These are phyloP conservation scores for Ilyonectria mors-panacis DNA, from an alignment of 2,329 filamentous ascomycete genomes.

Conservation along the genomic window DNA sequence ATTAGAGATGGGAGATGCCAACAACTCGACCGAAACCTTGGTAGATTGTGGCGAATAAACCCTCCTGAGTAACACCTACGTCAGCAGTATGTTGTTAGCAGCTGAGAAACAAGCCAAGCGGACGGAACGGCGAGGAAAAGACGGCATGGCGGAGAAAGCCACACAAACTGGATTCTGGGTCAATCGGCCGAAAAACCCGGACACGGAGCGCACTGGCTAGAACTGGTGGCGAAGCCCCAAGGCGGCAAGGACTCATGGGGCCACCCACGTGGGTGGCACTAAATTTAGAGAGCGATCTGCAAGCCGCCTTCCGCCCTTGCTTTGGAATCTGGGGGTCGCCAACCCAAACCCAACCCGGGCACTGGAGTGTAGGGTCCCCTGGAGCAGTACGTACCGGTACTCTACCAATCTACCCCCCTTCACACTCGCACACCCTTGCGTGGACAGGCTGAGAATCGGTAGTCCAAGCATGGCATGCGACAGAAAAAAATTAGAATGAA, in stretches of 20 bases:
- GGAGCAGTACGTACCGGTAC: background rate
- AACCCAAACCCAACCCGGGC: background rate
- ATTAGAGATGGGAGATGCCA: background rate
- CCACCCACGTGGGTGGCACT: conserved; percentile 28
- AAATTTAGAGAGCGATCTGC: conserved; percentile 33
- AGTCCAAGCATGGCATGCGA: background rate
- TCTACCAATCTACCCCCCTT: too few species aligned
- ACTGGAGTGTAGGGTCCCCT: background rate
- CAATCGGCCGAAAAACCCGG: conserved; percentile 29
- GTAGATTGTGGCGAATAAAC: conserved; percentile 14
- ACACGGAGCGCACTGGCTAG: conserved; percentile 4
- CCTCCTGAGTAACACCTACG: background rate
- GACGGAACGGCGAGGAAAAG: background rate
- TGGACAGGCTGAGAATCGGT: background rate
- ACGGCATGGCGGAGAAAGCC: background rate
- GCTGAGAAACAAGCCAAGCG: conserved; percentile 13
- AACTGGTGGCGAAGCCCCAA: conserved; percentile 15
- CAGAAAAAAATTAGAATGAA: background rate
- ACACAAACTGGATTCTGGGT: conserved; percentile 11
- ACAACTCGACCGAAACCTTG: background rate
- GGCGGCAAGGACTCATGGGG: conserved; percentile 9
- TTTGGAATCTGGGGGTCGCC: conserved; percentile 12
- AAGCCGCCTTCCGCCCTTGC: conserved; percentile 11
- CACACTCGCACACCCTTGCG: background rate
- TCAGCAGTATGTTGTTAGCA: background rate